Evolutionary conservation across 441 rosid genomes (phyloP).

Genomic region (Kokia cookei): DNA sequence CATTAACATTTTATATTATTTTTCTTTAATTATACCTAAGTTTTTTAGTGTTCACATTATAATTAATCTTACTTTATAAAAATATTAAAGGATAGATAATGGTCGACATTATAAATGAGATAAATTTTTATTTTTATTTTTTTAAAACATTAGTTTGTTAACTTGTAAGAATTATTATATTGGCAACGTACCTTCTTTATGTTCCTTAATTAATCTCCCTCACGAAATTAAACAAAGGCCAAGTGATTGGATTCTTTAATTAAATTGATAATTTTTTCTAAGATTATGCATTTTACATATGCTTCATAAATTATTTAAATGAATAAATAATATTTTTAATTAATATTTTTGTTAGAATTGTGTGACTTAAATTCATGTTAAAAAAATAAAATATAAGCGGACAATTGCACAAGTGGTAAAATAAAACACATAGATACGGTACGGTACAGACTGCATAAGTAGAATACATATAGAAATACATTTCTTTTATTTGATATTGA

Average conservation of each 20-base stretch:
- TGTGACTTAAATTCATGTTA: too few relatives aligned
- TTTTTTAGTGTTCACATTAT: neutral
- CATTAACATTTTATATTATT: too few relatives aligned
- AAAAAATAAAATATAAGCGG: too few relatives aligned
- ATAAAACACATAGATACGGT: too few relatives aligned
- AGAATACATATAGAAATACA: too few relatives aligned
- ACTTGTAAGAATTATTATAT: neutral
- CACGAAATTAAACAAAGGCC: neutral
- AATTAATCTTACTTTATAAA: neutral
- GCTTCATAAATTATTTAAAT: neutral
- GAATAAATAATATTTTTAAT: too few relatives aligned
- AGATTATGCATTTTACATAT: neutral
- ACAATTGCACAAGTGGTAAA: too few relatives aligned
- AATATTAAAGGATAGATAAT: neutral
- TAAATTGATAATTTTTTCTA: neutral
- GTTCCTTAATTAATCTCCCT: neutral
- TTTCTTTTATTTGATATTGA: too few relatives aligned
- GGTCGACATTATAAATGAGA: neutral
- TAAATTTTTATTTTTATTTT: neutral
- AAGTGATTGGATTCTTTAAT: neutral
- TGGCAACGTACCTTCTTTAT: neutral
- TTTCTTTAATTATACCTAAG: neutral
- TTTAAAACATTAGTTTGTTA: neutral
- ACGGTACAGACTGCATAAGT: too few relatives aligned
- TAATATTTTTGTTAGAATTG: too few relatives aligned